A percentile compares a stretch with the other conserved stretches of the same genome.
Conservation (phyloP, 2,329 filamentous ascomycete species). For the Cytospora piceae region DNA sequence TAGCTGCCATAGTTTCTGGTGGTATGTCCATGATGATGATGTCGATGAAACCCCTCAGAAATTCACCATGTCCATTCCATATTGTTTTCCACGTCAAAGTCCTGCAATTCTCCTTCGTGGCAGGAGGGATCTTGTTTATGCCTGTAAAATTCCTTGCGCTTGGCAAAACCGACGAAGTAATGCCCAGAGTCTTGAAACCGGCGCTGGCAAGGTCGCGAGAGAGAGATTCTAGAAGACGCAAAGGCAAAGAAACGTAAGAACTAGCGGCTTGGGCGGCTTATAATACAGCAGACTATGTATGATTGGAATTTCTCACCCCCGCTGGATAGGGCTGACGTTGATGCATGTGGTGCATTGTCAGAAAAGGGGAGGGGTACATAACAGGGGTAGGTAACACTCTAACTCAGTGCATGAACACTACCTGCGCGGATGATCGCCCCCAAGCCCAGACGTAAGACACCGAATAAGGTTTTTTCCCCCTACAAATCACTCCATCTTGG, state of each 20-base stretch:
- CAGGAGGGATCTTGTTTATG: not conserved
- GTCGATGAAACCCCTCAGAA: not conserved
- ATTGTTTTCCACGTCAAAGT: not conserved
- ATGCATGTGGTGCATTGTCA: conserved; percentile 11
- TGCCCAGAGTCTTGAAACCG: not conserved
- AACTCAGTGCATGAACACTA: not conserved
- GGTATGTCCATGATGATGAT: conserved; percentile 12
- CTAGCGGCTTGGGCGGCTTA: conserved; percentile 20
- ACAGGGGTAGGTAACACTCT: conserved; percentile 4
- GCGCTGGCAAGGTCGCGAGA: not conserved
- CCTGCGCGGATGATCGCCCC: not conserved
- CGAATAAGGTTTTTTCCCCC: not conserved
- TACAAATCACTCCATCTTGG: not conserved
- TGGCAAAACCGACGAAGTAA: not conserved
- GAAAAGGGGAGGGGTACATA: conserved; percentile 10
- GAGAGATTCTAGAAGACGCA: conserved; percentile 17
- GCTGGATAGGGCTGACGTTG: conserved; percentile 8
- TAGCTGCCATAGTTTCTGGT: not conserved
- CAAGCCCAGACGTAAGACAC: not conserved
- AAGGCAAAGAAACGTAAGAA: not conserved
- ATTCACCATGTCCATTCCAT: not conserved
- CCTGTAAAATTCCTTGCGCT: not conserved
- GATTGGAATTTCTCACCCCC: not conserved
- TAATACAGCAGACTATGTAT: not conserved
- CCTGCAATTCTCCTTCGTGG: not conserved